Percentiles rank a stretch among this genome's conserved stretches.
Evolutionary conservation across 129 eudicot genomes (phyloP).

Genomic region (Arctium minus): DNA sequence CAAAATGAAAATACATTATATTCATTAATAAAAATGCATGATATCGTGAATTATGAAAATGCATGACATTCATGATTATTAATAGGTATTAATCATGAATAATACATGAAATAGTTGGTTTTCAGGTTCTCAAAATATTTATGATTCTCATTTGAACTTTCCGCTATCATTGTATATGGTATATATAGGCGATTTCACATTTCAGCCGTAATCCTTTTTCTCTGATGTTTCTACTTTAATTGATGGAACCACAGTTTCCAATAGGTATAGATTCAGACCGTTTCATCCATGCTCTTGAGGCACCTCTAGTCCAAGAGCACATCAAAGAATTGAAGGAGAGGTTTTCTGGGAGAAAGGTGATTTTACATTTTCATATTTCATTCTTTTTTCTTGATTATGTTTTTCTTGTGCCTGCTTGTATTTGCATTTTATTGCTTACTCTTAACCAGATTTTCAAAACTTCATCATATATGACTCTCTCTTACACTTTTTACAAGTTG

Average conservation of each 20-base stretch:
- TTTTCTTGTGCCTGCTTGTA: neutral
- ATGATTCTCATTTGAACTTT: neutral
- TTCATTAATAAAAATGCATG: too few species aligned
- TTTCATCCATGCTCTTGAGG: constrained; percentile 70
- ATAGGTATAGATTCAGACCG: constrained; percentile 92
- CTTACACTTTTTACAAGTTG: too few species aligned
- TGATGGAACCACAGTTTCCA: constrained; percentile 65
- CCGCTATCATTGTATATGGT: neutral
- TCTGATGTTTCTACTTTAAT: constrained; percentile 16
- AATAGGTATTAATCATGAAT: neutral
- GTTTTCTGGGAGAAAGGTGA: constrained; percentile 86
- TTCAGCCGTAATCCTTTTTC: neutral
- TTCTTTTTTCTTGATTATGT: neutral
- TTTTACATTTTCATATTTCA: neutral
- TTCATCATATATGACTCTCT: too few species aligned
- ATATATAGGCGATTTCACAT: neutral
- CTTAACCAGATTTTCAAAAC: too few species aligned
- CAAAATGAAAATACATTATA: neutral
- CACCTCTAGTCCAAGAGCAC: constrained; percentile 58
- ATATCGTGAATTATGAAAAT: neutral
- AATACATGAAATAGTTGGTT: neutral
- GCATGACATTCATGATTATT: neutral
- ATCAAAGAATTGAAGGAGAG: constrained; percentile 74
- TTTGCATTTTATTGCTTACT: neutral
- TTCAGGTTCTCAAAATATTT: neutral